Base-by-base conservation (phyloP, 305 asterid genomes). In the Andrographis paniculata region DNA sequence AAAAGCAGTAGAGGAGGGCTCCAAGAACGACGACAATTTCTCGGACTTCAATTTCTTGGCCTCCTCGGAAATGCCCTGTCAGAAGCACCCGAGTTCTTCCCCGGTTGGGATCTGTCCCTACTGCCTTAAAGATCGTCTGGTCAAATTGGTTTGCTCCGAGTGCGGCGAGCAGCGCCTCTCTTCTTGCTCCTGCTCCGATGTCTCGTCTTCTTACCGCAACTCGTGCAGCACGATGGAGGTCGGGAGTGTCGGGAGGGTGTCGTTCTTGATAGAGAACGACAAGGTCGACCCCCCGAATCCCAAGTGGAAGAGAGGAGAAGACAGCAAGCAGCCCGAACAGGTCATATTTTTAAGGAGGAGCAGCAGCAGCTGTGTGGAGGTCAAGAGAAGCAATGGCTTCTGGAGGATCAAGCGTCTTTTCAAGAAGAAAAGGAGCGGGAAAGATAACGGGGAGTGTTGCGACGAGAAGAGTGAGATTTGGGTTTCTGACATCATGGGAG, bases 151-250 rank as follows among this genome's bases (percentile, higher is more conserved):
- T 2, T 91, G 98, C 68, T 71, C 95, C 0, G 98, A 86, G 20
- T 91, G 98, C 49, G 98, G 98, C 18, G 98, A 91, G 53, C 92
- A 91, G 64, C 60, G 98, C 4, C 75, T 80, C 2, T 83, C 94
- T 19, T 91, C 96, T 0, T 91, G 96, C 42, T 91, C 98, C 17
- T 86, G 96, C 72, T 80, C 98, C 14, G 95, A 80, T 45, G 70
- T 73, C 9, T 78, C 92, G 16, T 78, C 93, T n/a, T 75, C 95
- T 0, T 65, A 76, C 45, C 58, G 79, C 16, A 78, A 77, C 20
- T 84, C 92, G 0, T 76, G 87, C 37, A 69, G 79, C 27, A 56
- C 77, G 3, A 73, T 71, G 54, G 94, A 87, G 36, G 75, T 82
- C 2, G 94, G 89, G 4, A 77, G 95, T n/a, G 92, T 87, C n/a